These are phyloP conservation scores for Scutellospora calospora DNA, from an alignment of 371 early-diverging fungal species.

Conservation along the genomic window DNA sequence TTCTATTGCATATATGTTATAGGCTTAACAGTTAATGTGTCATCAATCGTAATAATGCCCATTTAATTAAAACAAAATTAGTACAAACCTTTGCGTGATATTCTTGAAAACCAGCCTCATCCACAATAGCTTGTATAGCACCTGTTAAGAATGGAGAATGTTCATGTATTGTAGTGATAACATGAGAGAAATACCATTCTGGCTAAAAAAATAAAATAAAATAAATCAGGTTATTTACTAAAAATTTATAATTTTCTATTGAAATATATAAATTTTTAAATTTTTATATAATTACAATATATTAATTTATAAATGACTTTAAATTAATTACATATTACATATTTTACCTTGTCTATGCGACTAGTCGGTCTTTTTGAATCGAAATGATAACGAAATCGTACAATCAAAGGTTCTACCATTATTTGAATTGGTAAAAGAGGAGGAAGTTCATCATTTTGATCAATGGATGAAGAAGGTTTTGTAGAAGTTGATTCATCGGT, in stretches of 20 bases:
- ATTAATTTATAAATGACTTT: background rate
- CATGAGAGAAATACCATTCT: slow-evolving; percentile 84
- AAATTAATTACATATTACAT: no score
- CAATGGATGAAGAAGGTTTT: slow-evolving; percentile 17
- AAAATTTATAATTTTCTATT: background rate
- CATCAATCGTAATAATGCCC: no score
- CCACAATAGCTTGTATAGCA: slow-evolving; percentile 61
- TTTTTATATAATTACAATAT: no score
- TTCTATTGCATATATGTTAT: slow-evolving; percentile 54
- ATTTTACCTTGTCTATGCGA: slow-evolving; percentile 74
- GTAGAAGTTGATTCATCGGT: background rate
- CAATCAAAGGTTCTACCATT: slow-evolving; percentile 68
- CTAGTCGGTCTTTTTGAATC: slow-evolving; percentile 80
- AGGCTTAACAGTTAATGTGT: background rate
- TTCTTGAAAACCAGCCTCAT: slow-evolving; percentile 53
- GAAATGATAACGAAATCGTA: slow-evolving; percentile 84
- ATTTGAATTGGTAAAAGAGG: slow-evolving; percentile 59
- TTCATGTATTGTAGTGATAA: slow-evolving; percentile 69
- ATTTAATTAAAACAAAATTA: background rate
- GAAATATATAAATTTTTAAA: no score
- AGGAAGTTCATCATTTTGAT: background rate
- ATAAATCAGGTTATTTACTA: no score
- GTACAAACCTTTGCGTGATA: slow-evolving; percentile 59
- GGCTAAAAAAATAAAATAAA: slow-evolving; percentile 59
- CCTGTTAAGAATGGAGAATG: slow-evolving; percentile 66